These are phyloP conservation scores for Abortiporus biennis DNA, from an alignment of 1,284 basidiomycete genomes.

Conservation along the genomic window DNA sequence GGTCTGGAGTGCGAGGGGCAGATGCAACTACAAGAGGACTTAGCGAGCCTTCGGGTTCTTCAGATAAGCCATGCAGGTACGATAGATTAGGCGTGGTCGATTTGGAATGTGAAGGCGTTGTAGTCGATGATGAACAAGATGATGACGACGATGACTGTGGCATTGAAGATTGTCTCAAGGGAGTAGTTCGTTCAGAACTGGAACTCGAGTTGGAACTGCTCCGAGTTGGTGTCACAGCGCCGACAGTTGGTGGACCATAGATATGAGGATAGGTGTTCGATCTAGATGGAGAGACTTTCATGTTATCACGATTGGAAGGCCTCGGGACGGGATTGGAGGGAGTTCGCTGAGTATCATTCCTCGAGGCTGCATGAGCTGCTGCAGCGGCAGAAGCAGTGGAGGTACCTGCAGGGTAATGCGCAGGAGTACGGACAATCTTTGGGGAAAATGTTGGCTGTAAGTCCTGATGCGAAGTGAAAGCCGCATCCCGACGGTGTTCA, in stretches of 20 bases:
- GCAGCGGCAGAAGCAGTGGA: conserved; percentile 10
- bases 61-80: conserved; percentile 31
- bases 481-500: conserved; percentile 21
- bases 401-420: conserved; percentile 34
- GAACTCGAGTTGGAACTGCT: conserved; percentile 3
- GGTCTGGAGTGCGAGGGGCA: conserved; percentile 9
- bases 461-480: conserved; percentile 40
- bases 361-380: conserved; percentile 5
- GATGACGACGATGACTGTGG: conserved; percentile 9
- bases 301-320: conserved; percentile 4
- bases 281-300: conserved; percentile 12
- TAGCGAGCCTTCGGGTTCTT: conserved; percentile 50
- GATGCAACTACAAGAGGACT: conserved; percentile 42
- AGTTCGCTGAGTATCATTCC: no score
- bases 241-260: no score
- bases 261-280: conserved; percentile 18
- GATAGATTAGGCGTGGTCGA: conserved; percentile 5
- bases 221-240: conserved; percentile 11
- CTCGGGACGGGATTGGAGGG: conserved; percentile 7
- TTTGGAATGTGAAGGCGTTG: conserved; percentile 21
- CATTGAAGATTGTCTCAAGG: conserved; percentile 14
- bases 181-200: not conserved
- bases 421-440: conserved; percentile 59
- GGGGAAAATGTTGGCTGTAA: conserved; percentile 60
- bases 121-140: conserved; percentile 12